These are phyloP conservation scores for Saturnispora galanensis DNA, from an alignment of 805 yeast genomes.

Conservation along the genomic window DNA sequence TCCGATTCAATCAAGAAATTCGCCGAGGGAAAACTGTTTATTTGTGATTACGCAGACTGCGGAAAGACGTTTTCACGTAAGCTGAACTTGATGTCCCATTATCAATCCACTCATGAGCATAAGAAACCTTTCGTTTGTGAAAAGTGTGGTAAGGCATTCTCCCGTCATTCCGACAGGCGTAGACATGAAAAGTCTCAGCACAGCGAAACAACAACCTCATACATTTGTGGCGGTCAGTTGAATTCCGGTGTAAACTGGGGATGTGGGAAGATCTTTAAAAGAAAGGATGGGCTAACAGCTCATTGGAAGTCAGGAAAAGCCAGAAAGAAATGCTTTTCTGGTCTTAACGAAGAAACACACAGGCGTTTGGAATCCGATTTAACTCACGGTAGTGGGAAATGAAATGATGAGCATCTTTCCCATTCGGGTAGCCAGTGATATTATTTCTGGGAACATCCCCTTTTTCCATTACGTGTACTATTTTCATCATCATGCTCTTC, in stretches of 20 bases:
- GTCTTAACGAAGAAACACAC: conserved; percentile 9
- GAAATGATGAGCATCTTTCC: neutral
- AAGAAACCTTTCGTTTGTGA: conserved; percentile 26
- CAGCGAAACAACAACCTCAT: conserved; percentile 14
- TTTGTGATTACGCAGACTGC: conserved; percentile 22
- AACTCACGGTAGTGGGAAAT: neutral
- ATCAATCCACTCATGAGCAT: conserved; percentile 26
- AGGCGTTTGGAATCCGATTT: conserved; percentile 6
- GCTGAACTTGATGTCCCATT: conserved; percentile 27
- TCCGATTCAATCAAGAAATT: neutral
- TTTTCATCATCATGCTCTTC: too few relatives aligned
- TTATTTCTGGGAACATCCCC: neutral
- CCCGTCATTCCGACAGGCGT: conserved; percentile 27
- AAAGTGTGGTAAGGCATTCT: conserved; percentile 23
- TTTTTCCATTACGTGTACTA: neutral
- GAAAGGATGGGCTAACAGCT: conserved; percentile 29
- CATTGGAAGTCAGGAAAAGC: conserved; percentile 30
- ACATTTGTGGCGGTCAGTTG: conserved; percentile 23
- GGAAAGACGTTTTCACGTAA: conserved; percentile 25
- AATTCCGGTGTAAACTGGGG: conserved; percentile 27
- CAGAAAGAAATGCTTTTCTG: conserved; percentile 24
- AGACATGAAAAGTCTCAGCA: conserved; percentile 29
- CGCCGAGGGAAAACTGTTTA: conserved; percentile 12
- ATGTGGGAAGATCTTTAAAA: conserved; percentile 27
- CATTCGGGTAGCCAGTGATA: too few relatives aligned